A percentile compares a stretch with the other conserved stretches of the same genome.
Conservation (phyloP, 768 basidiomycete genomes). For the Trametes cubensis region DNA sequence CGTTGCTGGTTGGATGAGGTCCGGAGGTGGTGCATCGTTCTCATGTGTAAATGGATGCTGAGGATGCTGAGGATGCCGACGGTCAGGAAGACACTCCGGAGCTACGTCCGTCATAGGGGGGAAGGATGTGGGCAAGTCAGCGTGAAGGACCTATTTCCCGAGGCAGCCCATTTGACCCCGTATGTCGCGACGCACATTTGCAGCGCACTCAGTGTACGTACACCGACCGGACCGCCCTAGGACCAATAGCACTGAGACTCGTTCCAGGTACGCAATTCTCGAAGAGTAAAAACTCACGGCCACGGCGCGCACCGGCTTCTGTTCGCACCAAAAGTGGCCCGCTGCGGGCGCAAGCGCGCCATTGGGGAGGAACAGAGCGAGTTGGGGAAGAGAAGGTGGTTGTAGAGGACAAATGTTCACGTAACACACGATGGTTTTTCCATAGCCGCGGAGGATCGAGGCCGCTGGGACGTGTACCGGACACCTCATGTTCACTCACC, state of each 20-base stretch:
- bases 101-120: constrained; percentile 1
- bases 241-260: background rate
- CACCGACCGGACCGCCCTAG: background rate
- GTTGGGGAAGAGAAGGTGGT: background rate
- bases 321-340: background rate
- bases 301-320: background rate
- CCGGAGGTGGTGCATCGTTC: background rate
- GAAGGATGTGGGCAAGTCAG: too few relatives aligned
- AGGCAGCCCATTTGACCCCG: background rate
- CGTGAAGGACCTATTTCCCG: too few relatives aligned
- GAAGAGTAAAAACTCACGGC: constrained; percentile 13
- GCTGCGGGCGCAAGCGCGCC: too few relatives aligned
- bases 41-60: background rate
- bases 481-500: background rate
- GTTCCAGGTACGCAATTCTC: background rate
- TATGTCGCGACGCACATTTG: background rate
- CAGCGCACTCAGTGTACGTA: constrained; percentile 4
- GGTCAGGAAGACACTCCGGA: background rate
- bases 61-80: background rate
- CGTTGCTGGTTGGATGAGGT: background rate
- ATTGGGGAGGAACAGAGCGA: background rate
- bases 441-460: background rate
- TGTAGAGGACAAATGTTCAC: background rate
- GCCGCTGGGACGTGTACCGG: background rate
- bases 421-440: background rate